Evolutionary conservation across 306 rosid genomes (phyloP).

Genomic region (Mimosa pudica): DNA sequence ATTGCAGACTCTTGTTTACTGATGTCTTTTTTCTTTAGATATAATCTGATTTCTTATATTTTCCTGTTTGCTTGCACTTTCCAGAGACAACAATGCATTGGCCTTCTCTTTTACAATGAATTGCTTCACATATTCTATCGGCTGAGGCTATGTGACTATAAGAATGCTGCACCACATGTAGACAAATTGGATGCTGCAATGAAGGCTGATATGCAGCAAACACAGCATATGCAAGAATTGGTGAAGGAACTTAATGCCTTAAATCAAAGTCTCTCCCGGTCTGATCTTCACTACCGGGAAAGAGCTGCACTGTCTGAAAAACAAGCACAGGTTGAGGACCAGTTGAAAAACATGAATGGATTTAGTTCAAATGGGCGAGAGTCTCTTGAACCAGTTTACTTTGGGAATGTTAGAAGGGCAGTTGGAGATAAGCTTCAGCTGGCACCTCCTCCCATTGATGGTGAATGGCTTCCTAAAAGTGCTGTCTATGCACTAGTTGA

Average conservation of each 20-base stretch:
- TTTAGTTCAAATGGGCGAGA: conserved; percentile 55
- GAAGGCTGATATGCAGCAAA: conserved; percentile 79
- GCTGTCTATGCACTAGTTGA: conserved; percentile 91
- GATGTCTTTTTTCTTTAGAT: conserved; percentile 19
- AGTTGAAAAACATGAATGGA: conserved; percentile 54
- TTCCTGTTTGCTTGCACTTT: conserved; percentile 29
- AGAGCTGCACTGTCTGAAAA: conserved; percentile 81
- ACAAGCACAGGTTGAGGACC: conserved; percentile 68
- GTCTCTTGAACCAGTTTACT: conserved; percentile 75
- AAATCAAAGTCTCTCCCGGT: conserved; percentile 82
- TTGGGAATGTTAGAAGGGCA: conserved; percentile 74
- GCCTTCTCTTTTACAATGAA: conserved; percentile 87
- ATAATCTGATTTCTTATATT: conserved; percentile 20
- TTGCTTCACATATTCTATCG: conserved; percentile 88
- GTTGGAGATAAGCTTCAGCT: conserved; percentile 81
- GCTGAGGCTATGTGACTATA: conserved; percentile 89
- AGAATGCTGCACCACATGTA: conserved; percentile 84
- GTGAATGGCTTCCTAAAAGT: conserved; percentile 98
- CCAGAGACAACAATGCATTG: conserved; percentile 76
- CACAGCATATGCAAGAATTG: conserved; percentile 64
- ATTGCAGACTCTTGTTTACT: conserved; percentile 22
- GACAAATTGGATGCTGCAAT: conserved; percentile 91
- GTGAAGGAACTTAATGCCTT: conserved; percentile 69
- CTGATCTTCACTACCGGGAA: conserved; percentile 78
- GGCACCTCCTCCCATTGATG: conserved; percentile 92